Evolutionary conservation across 805 yeast species (phyloP).

Genomic region (Scheffersomyces coipomensis): DNA sequence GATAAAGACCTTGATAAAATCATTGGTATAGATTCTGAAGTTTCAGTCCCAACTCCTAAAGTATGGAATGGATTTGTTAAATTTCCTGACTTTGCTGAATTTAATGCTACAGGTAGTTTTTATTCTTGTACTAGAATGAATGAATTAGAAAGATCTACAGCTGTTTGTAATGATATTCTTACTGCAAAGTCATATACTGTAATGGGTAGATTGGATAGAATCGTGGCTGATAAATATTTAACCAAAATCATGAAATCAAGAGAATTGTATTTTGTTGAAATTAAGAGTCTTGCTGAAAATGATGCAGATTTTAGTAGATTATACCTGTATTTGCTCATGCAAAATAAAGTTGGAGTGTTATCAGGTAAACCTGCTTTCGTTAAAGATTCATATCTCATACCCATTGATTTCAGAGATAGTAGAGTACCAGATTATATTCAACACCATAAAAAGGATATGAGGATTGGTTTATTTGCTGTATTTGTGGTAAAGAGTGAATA

Average conservation of each 20-base stretch:
- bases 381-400: slow-evolving; percentile 63
- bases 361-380: slow-evolving; percentile 48
- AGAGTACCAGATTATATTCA: slow-evolving; percentile 20
- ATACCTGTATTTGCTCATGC: slow-evolving; percentile 43
- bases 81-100: slow-evolving; percentile 50
- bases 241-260: slow-evolving; percentile 45
- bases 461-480: slow-evolving; percentile 29
- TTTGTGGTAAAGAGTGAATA: slow-evolving; percentile 39
- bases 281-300: slow-evolving; percentile 22
- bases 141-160: slow-evolving; percentile 17
- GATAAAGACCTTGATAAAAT: slow-evolving; percentile 37
- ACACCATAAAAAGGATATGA: slow-evolving; percentile 10
- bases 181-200: slow-evolving; percentile 35
- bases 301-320: slow-evolving; percentile 28
- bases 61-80: slow-evolving; percentile 50
- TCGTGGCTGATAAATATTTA: slow-evolving; percentile 58
- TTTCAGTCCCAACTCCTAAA: slow-evolving; percentile 4
- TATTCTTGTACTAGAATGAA: slow-evolving; percentile 28
- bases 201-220: slow-evolving; percentile 61
- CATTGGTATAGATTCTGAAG: slow-evolving; percentile 12
- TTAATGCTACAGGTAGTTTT: slow-evolving; percentile 36
- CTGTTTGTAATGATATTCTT: slow-evolving; percentile 28
- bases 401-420: slow-evolving; percentile 29
- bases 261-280: slow-evolving; percentile 51
- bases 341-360: slow-evolving; percentile 60